Conservation (phyloP, 768 basidiomycete species). For the Trametes meyenii region DNA sequence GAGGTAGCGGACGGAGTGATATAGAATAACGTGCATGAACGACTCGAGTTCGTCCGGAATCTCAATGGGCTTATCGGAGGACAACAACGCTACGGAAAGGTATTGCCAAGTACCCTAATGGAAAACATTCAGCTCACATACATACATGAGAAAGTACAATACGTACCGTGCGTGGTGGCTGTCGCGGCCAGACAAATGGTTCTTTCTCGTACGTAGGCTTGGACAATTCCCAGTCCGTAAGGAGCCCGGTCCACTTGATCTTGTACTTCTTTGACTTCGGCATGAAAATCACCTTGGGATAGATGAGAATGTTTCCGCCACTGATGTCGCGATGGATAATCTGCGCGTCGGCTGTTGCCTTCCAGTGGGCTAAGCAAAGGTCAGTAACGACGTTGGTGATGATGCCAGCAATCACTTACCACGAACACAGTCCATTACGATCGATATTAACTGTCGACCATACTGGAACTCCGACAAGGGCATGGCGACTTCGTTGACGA, state of each 20-base stretch:
- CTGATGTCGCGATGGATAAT: constrained; percentile 15
- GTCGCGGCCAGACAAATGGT: background rate
- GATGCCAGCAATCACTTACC: background rate
- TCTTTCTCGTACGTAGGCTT: background rate
- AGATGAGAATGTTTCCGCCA: constrained; percentile 10
- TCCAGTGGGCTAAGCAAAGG: background rate
- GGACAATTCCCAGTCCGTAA: constrained; percentile 13
- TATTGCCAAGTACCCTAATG: constrained; percentile 29
- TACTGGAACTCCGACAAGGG: constrained; percentile 1
- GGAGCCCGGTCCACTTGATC: constrained; percentile 1
- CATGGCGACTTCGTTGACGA: constrained; percentile 7
- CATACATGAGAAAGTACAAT: background rate
- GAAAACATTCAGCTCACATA: background rate
- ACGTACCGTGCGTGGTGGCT: constrained; percentile 9
- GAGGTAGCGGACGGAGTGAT: constrained; percentile 8
- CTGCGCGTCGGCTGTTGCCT: background rate
- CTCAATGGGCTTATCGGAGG: background rate
- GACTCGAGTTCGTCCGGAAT: constrained; percentile 25
- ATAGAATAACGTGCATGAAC: constrained; percentile 21
- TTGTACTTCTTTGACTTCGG: background rate
- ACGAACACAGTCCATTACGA: constrained; percentile 2
- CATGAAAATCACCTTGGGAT: background rate
- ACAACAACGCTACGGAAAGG: constrained; percentile 9
- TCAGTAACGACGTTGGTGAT: too few relatives aligned
- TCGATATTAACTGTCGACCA: constrained; percentile 1